Base-by-base conservation (phyloP, 2,329 filamentous ascomycete species). In the Daldinia eschscholtzii region DNA sequence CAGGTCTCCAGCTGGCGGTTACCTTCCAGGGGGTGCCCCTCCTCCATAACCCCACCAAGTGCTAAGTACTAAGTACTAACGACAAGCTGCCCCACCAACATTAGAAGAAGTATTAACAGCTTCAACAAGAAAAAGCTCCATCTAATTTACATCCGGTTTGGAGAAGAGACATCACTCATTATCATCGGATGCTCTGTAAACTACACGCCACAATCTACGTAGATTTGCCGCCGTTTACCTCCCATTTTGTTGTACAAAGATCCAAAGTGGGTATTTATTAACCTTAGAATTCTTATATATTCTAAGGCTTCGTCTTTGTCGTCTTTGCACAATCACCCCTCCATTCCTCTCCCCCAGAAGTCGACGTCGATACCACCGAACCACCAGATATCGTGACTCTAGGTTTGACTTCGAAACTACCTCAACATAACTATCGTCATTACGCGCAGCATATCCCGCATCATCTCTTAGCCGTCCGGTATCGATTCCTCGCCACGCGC, bases 61-160 rank as follows among this genome's bases (percentile, higher is more conserved):
- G 23, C n/a, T 15, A 39, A 37, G 33, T 55, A 37, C n/a, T 15
- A 39, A 37, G 30, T 30, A 23, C 20, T 23, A 44, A 33, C 52
- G 26, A 55, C 18, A 20, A 13, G 12, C 3, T 44, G 57, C 65
- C 65, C 65, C 62, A 68, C 65, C 66, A 64, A 66, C 20, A 28
- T 50, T 26, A 12, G 20, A 35, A 35, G 12, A 13, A 28, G 57
- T 37, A 65, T 65, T 61, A 48, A 65, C 42, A 65, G 67, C 63
- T 66, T 42, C 37, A 30, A 30, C 60, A 13, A 13, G 42, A 61
- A 69, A 69, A 69, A 69, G 65, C 62, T 60, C 50, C 56, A 42
- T 57, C 41, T 33, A 55, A 44, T 48, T 7, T 26, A 46, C 10
- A 46, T 26, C 42, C 13, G 1, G 20, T 10, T 46, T 46, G 20